Evolutionary conservation across 2,329 filamentous ascomycete species (phyloP).

Genomic region (Byssothecium circinans): DNA sequence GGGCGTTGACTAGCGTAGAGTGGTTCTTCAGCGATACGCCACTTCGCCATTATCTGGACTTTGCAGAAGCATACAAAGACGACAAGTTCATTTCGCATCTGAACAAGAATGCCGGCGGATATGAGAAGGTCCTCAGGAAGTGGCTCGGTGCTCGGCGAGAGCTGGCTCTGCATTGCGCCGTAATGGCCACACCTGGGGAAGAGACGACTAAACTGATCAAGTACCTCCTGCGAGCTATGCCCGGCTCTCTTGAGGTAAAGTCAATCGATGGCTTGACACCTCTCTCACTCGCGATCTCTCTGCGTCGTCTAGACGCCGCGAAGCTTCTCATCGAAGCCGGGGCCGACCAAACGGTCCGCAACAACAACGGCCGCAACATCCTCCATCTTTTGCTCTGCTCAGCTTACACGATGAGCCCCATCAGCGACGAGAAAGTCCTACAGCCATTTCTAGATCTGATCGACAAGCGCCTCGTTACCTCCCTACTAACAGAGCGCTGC

Average conservation of each 20-base stretch:
- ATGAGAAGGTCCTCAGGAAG: constrained; percentile 63
- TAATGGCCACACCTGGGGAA: constrained; percentile 35
- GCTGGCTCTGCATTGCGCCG: constrained; percentile 65
- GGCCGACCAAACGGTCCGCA: constrained; percentile 68
- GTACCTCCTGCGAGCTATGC: constrained; percentile 66
- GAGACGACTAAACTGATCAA: constrained; percentile 60
- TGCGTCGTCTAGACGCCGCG: constrained; percentile 57
- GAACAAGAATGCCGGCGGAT: constrained; percentile 60
- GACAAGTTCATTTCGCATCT: constrained; percentile 67
- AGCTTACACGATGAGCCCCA: constrained; percentile 18
- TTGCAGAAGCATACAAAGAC: constrained; percentile 62
- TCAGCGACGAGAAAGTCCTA: constrained; percentile 36
- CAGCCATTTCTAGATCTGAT: constrained; percentile 60
- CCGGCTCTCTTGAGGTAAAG: constrained; percentile 65
- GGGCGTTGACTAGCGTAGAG: constrained; percentile 69
- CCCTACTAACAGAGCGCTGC: constrained; percentile 61
- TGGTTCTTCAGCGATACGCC: constrained; percentile 78
- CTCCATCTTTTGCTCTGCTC: constrained; percentile 60
- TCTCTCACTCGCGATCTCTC: constrained; percentile 65
- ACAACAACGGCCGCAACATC: constrained; percentile 65
- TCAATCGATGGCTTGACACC: constrained; percentile 63
- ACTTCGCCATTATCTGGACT: constrained; percentile 67
- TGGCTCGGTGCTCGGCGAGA: constrained; percentile 66
- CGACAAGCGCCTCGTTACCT: constrained; percentile 57
- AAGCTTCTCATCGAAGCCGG: constrained; percentile 67